A percentile compares a stretch with the other conserved stretches of the same genome.
Evolutionary conservation across 441 rosid genomes (phyloP).

Genomic region (Geranium incanum): DNA sequence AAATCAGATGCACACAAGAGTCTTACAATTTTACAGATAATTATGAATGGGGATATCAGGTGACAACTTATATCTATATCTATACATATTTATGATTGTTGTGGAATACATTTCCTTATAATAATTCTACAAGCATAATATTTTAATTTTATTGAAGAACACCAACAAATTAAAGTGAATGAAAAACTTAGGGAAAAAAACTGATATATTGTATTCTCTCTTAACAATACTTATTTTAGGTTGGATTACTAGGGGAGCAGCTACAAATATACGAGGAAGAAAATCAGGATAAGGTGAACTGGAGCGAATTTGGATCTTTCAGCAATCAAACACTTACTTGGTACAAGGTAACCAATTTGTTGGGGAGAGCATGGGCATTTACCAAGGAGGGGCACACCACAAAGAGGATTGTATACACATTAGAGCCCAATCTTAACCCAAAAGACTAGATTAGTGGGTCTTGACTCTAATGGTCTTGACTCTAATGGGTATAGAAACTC

Average conservation of each 20-base stretch:
- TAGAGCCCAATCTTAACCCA: no score
- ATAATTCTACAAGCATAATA: background rate
- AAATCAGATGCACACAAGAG: slow-evolving; percentile 31
- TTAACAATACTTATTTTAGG: slow-evolving; percentile 22
- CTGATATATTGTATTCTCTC: background rate
- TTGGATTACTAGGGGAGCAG: slow-evolving; percentile 49
- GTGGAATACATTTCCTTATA: background rate
- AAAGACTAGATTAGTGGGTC: no score
- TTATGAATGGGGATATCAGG: slow-evolving; percentile 59
- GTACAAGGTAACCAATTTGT: slow-evolving; percentile 47
- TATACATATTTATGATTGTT: background rate
- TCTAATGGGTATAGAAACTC: no score
- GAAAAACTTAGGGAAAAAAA: background rate
- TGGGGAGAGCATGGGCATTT: no score
- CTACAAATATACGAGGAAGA: slow-evolving; percentile 28
- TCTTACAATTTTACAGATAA: slow-evolving; percentile 31
- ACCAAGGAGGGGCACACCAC: no score
- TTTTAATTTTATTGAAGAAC: background rate
- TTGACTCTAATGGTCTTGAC: no score
- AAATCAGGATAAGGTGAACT: slow-evolving; percentile 30
- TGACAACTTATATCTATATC: slow-evolving; percentile 4
- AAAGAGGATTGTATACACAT: no score
- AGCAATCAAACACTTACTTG: slow-evolving; percentile 43
- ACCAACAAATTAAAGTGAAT: background rate
- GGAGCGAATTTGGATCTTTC: slow-evolving; percentile 34